Evolutionary conservation across 768 basidiomycete genomes (phyloP).

Genomic region (Exsudoporus frostii): DNA sequence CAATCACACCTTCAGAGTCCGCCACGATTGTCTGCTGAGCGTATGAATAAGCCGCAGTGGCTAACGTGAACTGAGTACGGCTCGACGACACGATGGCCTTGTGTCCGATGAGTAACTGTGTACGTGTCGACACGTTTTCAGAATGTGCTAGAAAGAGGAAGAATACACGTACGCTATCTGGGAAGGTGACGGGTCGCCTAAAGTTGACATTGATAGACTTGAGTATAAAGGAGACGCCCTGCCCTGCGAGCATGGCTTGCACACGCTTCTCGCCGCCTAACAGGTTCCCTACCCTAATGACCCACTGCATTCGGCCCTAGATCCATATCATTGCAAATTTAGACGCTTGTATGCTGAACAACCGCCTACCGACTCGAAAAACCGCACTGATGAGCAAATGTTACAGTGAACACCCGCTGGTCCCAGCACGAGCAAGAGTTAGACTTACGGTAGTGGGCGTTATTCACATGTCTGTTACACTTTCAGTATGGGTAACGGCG

Average conservation of each 20-base stretch:
- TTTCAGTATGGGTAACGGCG: background rate
- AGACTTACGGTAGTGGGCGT: constrained; percentile 62
- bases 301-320: constrained; percentile 70
- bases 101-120: constrained; percentile 64
- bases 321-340: background rate
- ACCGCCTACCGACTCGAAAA: constrained; percentile 60
- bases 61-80: constrained; percentile 46
- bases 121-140: background rate
- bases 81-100: constrained; percentile 40
- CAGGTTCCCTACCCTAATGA: constrained; percentile 51
- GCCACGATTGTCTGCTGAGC: constrained; percentile 61
- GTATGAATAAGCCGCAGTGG: constrained; percentile 61
- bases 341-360: background rate
- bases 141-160: background rate
- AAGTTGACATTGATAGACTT: constrained; percentile 68
- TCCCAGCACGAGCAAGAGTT: background rate
- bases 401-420: background rate
- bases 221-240: constrained; percentile 71
- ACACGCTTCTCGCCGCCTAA: constrained; percentile 57
- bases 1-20: constrained; percentile 58
- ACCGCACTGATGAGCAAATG: constrained; percentile 46
- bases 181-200: constrained; percentile 68
- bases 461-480: constrained; percentile 66
- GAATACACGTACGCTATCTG: constrained; percentile 58
- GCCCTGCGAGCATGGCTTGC: constrained; percentile 55